Conservation (phyloP, 1,139 yeast species). For the Kodamaea plutei region DNA sequence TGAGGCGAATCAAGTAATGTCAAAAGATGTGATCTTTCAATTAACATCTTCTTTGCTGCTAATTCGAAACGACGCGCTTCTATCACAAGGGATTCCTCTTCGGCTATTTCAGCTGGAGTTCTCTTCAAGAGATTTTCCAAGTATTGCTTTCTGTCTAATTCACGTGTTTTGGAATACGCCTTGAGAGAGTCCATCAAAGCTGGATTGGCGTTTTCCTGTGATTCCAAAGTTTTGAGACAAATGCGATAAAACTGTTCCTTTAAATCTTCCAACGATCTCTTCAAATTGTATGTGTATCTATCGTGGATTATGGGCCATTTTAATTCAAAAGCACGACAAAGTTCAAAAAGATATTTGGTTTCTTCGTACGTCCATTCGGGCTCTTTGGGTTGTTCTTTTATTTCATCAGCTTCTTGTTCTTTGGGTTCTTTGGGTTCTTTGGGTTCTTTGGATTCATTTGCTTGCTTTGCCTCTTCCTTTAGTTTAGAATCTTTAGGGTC, state of each 20-base stretch:
- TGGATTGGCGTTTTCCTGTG: constrained; percentile 46
- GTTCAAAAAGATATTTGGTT: constrained; percentile 67
- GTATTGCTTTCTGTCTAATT: constrained; percentile 75
- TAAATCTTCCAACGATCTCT: constrained; percentile 65
- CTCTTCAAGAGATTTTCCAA: constrained; percentile 71
- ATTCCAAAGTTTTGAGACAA: constrained; percentile 34
- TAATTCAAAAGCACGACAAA: constrained; percentile 71
- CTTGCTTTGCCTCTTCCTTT: constrained; percentile 4
- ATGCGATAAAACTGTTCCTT: constrained; percentile 72
- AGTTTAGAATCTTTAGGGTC: constrained; percentile 1
- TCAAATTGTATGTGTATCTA: constrained; percentile 47
- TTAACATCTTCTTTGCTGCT: constrained; percentile 84
- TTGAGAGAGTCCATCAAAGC: constrained; percentile 46
- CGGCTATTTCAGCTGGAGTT: constrained; percentile 96
- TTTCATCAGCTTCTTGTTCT: constrained; percentile 7
- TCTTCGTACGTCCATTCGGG: constrained; percentile 71
- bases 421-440: constrained; percentile 4
- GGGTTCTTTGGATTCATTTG: constrained; percentile 2
- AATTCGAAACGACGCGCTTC: constrained; percentile 92
- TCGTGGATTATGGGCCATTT: constrained; percentile 86
- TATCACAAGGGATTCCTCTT: constrained; percentile 88
- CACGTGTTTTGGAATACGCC: constrained; percentile 63
- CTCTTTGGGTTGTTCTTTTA: constrained; percentile 8
- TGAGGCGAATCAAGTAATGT: constrained; percentile 86
- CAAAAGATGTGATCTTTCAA: constrained; percentile 76